A percentile compares a stretch with the other conserved stretches of the same genome.
Evolutionary conservation across 1,284 basidiomycete genomes (phyloP).

Genomic region (Leccinum pachyderme): DNA sequence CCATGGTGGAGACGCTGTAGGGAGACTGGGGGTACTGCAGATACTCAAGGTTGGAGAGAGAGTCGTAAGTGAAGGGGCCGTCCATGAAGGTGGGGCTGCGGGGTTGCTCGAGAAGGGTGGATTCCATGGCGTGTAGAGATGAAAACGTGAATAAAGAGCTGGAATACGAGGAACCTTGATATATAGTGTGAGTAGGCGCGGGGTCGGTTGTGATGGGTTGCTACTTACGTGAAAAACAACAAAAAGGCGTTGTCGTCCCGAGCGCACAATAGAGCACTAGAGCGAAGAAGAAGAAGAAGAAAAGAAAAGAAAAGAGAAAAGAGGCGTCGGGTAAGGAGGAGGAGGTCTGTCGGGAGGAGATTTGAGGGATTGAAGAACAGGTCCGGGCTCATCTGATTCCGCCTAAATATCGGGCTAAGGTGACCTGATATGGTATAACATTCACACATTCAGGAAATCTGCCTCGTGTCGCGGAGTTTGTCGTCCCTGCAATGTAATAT

Average conservation of each 20-base stretch:
- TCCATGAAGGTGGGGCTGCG: conserved; percentile 54
- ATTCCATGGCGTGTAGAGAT: conserved; percentile 41
- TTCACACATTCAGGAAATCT: conserved; percentile 21
- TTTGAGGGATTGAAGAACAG: conserved; percentile 31
- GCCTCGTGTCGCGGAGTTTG: conserved; percentile 35
- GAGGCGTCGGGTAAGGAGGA: conserved; percentile 31
- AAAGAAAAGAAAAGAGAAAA: conserved; percentile 34
- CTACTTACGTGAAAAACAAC: conserved; percentile 35
- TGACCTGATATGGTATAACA: conserved; percentile 11
- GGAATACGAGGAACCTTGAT: conserved; percentile 35
- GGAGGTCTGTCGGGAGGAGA: conserved; percentile 32
- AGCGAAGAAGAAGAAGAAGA: conserved; percentile 28
- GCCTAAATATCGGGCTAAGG: conserved; percentile 31
- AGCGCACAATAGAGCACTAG: conserved; percentile 35
- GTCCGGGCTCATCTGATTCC: conserved; percentile 22
- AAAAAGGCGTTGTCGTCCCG: conserved; percentile 35
- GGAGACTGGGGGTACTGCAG: conserved; percentile 51
- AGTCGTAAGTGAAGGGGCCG: conserved; percentile 54
- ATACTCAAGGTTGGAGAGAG: conserved; percentile 52
- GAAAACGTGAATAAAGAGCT: conserved; percentile 36
- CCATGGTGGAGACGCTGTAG: conserved; percentile 43
- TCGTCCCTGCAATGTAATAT: conserved; percentile 33
- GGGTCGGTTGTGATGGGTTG: conserved; percentile 4
- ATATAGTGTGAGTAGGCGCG: conserved; percentile 10
- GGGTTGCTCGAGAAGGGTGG: conserved; percentile 48